These are phyloP conservation scores for Colletotrichum costaricense DNA, from an alignment of 2,329 filamentous ascomycete species.

Conservation along the genomic window DNA sequence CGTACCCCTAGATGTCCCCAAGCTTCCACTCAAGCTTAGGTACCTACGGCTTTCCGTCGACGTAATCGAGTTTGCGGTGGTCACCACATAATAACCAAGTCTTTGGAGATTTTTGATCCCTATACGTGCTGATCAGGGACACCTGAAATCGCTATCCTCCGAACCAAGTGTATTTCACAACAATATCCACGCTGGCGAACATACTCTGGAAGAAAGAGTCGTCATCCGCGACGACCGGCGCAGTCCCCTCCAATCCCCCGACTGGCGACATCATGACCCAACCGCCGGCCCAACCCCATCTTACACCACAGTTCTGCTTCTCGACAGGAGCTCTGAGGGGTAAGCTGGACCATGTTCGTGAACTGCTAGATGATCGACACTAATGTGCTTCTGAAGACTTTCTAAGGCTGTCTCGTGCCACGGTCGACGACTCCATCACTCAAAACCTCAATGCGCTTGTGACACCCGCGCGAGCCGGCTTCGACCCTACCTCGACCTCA, in stretches of 20 bases:
- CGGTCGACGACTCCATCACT: slow-evolving; percentile 92
- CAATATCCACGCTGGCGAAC: slow-evolving; percentile 56
- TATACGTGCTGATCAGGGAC: too few species aligned
- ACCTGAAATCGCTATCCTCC: background rate
- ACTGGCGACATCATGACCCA: slow-evolving; percentile 57
- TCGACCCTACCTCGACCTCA: slow-evolving; percentile 83
- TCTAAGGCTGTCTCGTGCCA: slow-evolving; percentile 83
- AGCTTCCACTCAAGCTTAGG: background rate
- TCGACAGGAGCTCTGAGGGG: slow-evolving; percentile 76
- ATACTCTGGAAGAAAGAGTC: slow-evolving; percentile 59
- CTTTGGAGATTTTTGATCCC: background rate
- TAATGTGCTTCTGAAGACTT: slow-evolving; percentile 74
- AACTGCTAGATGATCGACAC: background rate
- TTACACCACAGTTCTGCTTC: slow-evolving; percentile 84
- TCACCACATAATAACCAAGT: background rate
- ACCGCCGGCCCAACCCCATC: slow-evolving; percentile 57
- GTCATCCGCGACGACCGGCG: slow-evolving; percentile 52
- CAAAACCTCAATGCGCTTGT: slow-evolving; percentile 92
- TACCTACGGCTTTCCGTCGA: background rate
- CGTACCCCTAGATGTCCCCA: background rate
- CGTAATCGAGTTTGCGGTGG: slow-evolving; percentile 5
- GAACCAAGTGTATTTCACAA: background rate
- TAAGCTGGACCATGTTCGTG: slow-evolving; percentile 47
- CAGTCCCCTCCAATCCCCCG: slow-evolving; percentile 42
- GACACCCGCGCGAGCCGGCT: slow-evolving; percentile 77